These are phyloP conservation scores for Paralagenidium karlingii DNA, from an alignment of 352 stramenopile species.

Conservation along the genomic window DNA sequence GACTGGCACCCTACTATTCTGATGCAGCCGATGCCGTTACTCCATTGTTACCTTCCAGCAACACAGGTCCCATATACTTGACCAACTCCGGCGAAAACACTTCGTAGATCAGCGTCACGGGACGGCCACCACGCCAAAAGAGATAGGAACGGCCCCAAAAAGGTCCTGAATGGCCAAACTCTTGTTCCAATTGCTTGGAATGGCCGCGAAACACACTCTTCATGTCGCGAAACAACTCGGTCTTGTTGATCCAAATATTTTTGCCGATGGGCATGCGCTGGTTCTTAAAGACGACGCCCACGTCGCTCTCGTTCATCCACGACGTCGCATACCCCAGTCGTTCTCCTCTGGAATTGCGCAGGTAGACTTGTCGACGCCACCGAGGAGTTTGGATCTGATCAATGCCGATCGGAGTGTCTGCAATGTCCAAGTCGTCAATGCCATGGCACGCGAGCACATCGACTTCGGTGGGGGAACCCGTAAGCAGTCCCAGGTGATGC, in stretches of 20 bases:
- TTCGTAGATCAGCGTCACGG: slow-evolving; percentile 82
- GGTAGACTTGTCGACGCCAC: slow-evolving; percentile 61
- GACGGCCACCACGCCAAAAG: slow-evolving; percentile 68
- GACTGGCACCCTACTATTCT: too few relatives aligned
- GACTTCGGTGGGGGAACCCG: slow-evolving; percentile 53
- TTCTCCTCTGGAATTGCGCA: slow-evolving; percentile 56
- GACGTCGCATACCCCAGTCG: slow-evolving; percentile 72
- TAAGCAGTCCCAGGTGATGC: slow-evolving; percentile 67
- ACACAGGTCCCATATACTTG: slow-evolving; percentile 66
- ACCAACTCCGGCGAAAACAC: slow-evolving; percentile 72
- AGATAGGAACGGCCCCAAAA: slow-evolving; percentile 81
- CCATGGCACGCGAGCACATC: slow-evolving; percentile 57
- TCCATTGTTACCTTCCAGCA: slow-evolving; percentile 8
- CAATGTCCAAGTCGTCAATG: slow-evolving; percentile 17
- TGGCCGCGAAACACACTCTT: slow-evolving; percentile 62
- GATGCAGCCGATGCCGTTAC: too few relatives aligned
- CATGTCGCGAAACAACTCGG: slow-evolving; percentile 79
- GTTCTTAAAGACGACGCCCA: slow-evolving; percentile 67
- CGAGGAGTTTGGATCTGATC: slow-evolving; percentile 16
- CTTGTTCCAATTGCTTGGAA: slow-evolving; percentile 32
- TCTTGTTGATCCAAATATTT: slow-evolving; percentile 73
- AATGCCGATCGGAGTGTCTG: slow-evolving; percentile 23
- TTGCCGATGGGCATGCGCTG: slow-evolving; percentile 70
- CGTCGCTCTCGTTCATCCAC: slow-evolving; percentile 53
- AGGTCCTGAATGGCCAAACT: slow-evolving; percentile 46